Base-by-base conservation (phyloP, 495 filamentous ascomycete species). In the Delitschia confertaspora region DNA sequence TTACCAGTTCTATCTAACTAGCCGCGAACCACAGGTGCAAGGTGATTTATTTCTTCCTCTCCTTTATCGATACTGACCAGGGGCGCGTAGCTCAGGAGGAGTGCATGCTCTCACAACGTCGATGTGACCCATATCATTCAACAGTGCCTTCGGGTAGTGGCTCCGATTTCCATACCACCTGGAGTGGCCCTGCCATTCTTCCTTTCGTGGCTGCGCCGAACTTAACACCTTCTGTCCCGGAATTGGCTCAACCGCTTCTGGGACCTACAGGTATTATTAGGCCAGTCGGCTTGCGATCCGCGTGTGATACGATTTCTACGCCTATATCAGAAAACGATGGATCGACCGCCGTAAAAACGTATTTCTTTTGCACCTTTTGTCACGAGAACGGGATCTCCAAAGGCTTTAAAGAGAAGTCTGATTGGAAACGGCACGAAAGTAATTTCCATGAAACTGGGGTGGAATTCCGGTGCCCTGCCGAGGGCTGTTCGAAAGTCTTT, bases 341-440 rank as follows among this genome's bases (percentile, higher is more conserved):
- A n/a, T n/a, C n/a, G 8, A 53, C 43, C 9, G 49, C 35, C 2
- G 49, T 35, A 2, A 43, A 53, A 3, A 42, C 49, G 22, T 47
- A 20, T 33, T 47, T 53, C 42, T 53, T 53, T 33, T 53, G 49
- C 43, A 53, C 49, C 2, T 53, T 47, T 26, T 53, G 49, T 29
- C 42, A 42, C 16, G 49, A 53, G 20, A 9, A 27, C 14, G 42
- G 47, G 19, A 38, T 18, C 6, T 20, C 33, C 13, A 53, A 53
- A 21, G 42, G 37, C 2, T 53, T 53, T 35, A 53, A 53, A 25
- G 49, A 42, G 17, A 53, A 53, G 17, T 53, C 49, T 9, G 49
- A 53, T 36, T 53, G 49, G 49, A 53, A 53, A 36, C 47, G 47
- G 23, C 49, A 53, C 22, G 49, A 53, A 30, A 53, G 47, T 42